A percentile compares a stretch with the other conserved stretches of the same genome.
Evolutionary conservation across 345 rosid genomes (phyloP).

Genomic region (Citrus australasica): DNA sequence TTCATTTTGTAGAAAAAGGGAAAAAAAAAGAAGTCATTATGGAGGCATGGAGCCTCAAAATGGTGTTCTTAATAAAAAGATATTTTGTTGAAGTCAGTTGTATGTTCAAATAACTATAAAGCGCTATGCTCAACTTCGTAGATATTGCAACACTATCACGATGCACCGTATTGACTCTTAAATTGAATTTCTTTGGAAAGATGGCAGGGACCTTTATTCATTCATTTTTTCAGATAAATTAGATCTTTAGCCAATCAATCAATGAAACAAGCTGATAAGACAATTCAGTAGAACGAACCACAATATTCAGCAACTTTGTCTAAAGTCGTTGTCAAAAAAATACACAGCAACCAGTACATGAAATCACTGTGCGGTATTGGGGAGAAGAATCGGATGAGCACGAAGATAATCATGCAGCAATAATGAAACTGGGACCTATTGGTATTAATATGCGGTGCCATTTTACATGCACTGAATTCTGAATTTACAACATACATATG

Average conservation of each 20-base stretch:
- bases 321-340: background rate
- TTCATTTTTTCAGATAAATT: background rate
- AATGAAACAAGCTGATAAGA: background rate
- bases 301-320: background rate
- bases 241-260: background rate
- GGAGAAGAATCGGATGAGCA: background rate
- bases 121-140: too few relatives aligned
- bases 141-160: too few relatives aligned
- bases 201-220: too few relatives aligned
- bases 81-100: too few relatives aligned
- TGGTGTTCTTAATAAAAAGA: too few relatives aligned
- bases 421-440: conserved; percentile 11
- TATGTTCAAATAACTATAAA: too few relatives aligned
- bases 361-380: background rate
- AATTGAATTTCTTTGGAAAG: too few relatives aligned
- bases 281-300: too few relatives aligned
- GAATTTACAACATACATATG: conserved; percentile 4
- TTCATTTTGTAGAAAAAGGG: too few relatives aligned
- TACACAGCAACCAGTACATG: background rate
- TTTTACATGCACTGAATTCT: conserved; percentile 16
- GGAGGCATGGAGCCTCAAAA: too few relatives aligned
- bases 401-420: conserved; percentile 5
- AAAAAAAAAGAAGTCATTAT: too few relatives aligned
- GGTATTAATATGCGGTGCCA: conserved; percentile 19
- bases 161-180: too few relatives aligned